These are phyloP conservation scores for Zygoascus meyerae DNA, from an alignment of 1,139 yeast species.

Conservation along the genomic window DNA sequence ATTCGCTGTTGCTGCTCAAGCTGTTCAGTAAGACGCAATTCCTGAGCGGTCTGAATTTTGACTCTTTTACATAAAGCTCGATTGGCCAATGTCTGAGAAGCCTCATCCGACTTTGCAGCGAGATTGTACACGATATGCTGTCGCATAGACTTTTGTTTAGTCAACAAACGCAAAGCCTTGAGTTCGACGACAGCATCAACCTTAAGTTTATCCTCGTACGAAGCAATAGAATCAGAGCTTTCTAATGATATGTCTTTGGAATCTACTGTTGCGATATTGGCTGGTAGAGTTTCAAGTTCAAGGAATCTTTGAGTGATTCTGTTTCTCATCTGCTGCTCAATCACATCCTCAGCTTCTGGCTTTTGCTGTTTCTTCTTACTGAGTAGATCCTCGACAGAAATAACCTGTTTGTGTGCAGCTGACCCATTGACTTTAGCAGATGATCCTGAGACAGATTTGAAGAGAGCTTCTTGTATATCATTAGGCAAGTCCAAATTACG, in stretches of 20 bases:
- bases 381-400: neutral
- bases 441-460: slow-evolving; percentile 26
- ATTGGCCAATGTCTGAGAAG: slow-evolving; percentile 31
- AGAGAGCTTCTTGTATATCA: slow-evolving; percentile 35
- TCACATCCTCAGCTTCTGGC: slow-evolving; percentile 25
- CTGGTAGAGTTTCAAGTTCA: slow-evolving; percentile 72
- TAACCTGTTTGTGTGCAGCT: neutral
- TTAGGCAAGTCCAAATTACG: slow-evolving; percentile 72
- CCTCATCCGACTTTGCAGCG: slow-evolving; percentile 39
- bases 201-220: slow-evolving; percentile 43
- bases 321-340: slow-evolving; percentile 35
- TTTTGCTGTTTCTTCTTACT: slow-evolving; percentile 9
- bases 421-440: slow-evolving; percentile 3
- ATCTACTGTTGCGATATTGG: slow-evolving; percentile 65
- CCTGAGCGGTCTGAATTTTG: slow-evolving; percentile 60
- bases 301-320: slow-evolving; percentile 60
- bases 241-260: slow-evolving; percentile 34
- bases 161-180: slow-evolving; percentile 69
- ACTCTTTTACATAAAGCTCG: slow-evolving; percentile 41
- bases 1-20: slow-evolving; percentile 51
- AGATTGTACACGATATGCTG: slow-evolving; percentile 62
- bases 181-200: slow-evolving; percentile 70
- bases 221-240: slow-evolving; percentile 44
- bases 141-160: slow-evolving; percentile 81
- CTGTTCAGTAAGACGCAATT: slow-evolving; percentile 57